Base-by-base conservation (phyloP, 768 basidiomycete genomes). In the Hericium rajendrae region DNA sequence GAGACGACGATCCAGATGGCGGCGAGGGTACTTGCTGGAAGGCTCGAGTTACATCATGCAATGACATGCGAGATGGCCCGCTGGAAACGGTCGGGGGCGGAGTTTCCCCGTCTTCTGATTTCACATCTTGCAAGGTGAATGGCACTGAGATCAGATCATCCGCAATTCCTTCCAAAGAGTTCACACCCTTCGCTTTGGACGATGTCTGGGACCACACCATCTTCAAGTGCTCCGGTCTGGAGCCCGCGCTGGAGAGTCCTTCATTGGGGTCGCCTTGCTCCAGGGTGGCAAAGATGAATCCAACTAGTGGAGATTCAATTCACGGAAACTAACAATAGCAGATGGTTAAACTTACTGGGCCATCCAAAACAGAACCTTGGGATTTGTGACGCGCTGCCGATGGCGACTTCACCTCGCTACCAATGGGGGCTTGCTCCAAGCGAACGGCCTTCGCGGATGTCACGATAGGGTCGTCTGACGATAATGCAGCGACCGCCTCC, bases 151-250 rank as follows among this genome's bases (percentile, higher is more conserved):
- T 85, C 56, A 91, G 74, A 65, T 94, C 92, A 65, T 92, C 90
- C 26, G 83, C 82, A 56, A 94, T 90, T 16, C 84, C 86, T 66
- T 91, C 85, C 57, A 94, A 72, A 2, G 91, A 93, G 68, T 94
- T 94, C 22, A 86, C 77, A 9, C 81, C 74, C 57, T 84, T 80
- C n/a, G 83, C 75, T 68, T 86, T 85, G 67, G 83, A 82, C 4
- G 89, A 78, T 5, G 85, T 78, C 64, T 89, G 85, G 18, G 87
- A 88, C 88, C 91, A 92, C 8, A 92, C 80, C 22, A 86, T 84
- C 69, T 87, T 91, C 53, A 93, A 73, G 61, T 88, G 88, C 65
- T 91, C 89, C n/a, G 86, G 85, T 90, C 88, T 6, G 88, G 86
- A 40, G 76, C 78, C 54, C 86, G 78, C 41, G 81, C 78, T 15